Evolutionary conservation across 257 asterid genomes (phyloP).

Genomic region (Dorcoceras hygrometricum): DNA sequence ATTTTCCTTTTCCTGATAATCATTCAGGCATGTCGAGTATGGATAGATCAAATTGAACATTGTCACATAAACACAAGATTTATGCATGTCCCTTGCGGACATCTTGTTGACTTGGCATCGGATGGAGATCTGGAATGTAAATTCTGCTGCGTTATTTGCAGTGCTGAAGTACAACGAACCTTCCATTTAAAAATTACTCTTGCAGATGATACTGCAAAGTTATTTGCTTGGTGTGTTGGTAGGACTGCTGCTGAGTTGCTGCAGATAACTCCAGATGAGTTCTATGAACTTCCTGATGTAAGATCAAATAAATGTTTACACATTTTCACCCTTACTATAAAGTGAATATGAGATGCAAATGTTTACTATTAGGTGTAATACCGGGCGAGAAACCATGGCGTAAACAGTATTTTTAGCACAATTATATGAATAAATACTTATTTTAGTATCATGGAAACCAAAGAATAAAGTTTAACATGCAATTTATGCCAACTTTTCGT

Average conservation of each 20-base stretch:
- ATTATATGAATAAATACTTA: not conserved
- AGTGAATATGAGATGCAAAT: not conserved
- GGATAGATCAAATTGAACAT: slow-evolving; percentile 74
- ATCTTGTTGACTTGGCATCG: slow-evolving; percentile 38
- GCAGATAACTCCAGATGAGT: slow-evolving; percentile 82
- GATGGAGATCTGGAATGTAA: slow-evolving; percentile 52
- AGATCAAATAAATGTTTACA: slow-evolving; percentile 1
- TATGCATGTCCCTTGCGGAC: slow-evolving; percentile 67
- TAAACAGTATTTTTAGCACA: not conserved
- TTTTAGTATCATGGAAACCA: not conserved
- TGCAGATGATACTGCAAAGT: slow-evolving; percentile 65
- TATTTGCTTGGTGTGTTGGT: slow-evolving; percentile 79
- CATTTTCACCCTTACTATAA: not conserved
- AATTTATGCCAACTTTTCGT: not conserved
- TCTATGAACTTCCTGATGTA: slow-evolving; percentile 79
- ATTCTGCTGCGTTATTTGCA: slow-evolving; percentile 56
- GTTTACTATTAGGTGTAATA: not conserved
- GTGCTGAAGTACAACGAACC: slow-evolving; percentile 48
- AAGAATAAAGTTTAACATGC: not conserved
- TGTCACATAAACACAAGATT: slow-evolving; percentile 66
- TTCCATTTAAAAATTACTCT: slow-evolving; percentile 62
- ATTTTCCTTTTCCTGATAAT: not conserved
- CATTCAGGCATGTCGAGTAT: slow-evolving; percentile 74
- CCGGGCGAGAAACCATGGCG: not conserved
- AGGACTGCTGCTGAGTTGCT: slow-evolving; percentile 88